Evolutionary conservation across 371 early-diverging fungal species (phyloP), one percentile per base, ranked within the genome.

Genomic region (Blakeslea trispora): DNA sequence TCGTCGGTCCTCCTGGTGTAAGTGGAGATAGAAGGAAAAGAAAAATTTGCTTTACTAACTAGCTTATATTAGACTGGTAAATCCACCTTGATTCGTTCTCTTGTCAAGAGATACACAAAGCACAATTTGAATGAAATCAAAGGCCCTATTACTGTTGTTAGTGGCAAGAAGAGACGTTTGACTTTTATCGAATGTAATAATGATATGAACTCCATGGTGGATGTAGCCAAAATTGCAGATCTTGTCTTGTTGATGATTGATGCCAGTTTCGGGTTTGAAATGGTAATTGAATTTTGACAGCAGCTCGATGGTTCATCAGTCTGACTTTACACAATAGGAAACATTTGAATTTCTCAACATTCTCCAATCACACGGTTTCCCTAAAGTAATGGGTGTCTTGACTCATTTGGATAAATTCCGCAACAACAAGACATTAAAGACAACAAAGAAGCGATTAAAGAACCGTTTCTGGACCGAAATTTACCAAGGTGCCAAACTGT

Each of bases 401-500:
- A 97, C 99, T 14, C 95, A 95, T 65, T 69, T 98, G 53, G 99
- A 98, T 61, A 87, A 87, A 48, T 95, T 96, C 79, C 87, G 88
- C 57, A 93, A 94, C 75, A 91, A 87, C 77, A 97, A 97, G 74
- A 71, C 86, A 19, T 81, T 95, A 52, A 86, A 89, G 52, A 86
- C 84, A 15, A 92, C 89, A n/a, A 97, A 97, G 71, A 96, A 96
- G 81, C 71, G 83, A 52, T 75, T 98, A 49, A 98, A 98, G 85
- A 94, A 95, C 50, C 90, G 99, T 64, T 97, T 97, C 82, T 97
- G 98, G 99, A 96, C 97, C 11, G 99, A 98, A 71, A 96, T 97
- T 53, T 96, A 97, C 68, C 91, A 94, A 61, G 99, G 99, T 28
- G 98, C 98, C 54, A 97, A 97, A 71, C 77, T 98, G 17, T 98